Evolutionary conservation across 1,284 basidiomycete species (phyloP).

Genomic region (Salmacisia buchloeana): DNA sequence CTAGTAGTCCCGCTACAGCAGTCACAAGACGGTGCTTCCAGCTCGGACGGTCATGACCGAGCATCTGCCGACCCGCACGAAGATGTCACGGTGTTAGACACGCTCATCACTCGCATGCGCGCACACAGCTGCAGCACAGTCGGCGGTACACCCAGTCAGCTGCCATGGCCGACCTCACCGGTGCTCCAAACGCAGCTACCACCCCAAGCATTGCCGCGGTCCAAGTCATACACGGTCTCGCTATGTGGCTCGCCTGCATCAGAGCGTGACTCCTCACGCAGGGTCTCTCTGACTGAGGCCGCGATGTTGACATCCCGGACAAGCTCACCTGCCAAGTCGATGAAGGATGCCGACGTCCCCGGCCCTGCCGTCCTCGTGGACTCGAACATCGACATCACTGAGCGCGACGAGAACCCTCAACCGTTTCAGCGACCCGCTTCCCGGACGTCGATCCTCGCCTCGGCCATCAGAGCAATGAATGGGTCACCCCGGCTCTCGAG

Average conservation of each 20-base stretch:
- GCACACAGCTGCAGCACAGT: constrained; percentile 1
- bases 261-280: not conserved
- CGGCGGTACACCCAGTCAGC: not conserved
- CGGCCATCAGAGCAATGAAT: not conserved
- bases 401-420: not conserved
- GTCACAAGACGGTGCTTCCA: not conserved
- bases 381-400: not conserved
- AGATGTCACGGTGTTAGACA: not conserved
- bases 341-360: not conserved
- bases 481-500: not conserved
- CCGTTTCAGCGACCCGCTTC: not conserved
- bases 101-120: not conserved
- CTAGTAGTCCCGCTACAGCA: not conserved
- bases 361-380: not conserved
- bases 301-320: too few species aligned
- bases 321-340: not conserved
- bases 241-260: too few species aligned
- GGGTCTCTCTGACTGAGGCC: too few species aligned
- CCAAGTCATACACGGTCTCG: not conserved
- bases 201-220: not conserved
- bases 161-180: not conserved
- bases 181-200: not conserved
- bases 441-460: not conserved
- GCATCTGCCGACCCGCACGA: not conserved
- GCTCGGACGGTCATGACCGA: not conserved